Percentiles rank a stretch among this genome's conserved stretches.
phyloP scores from a whole-genome alignment of 2,329 filamentous ascomycete species.

The Trichophyton benhamiae region DNA sequence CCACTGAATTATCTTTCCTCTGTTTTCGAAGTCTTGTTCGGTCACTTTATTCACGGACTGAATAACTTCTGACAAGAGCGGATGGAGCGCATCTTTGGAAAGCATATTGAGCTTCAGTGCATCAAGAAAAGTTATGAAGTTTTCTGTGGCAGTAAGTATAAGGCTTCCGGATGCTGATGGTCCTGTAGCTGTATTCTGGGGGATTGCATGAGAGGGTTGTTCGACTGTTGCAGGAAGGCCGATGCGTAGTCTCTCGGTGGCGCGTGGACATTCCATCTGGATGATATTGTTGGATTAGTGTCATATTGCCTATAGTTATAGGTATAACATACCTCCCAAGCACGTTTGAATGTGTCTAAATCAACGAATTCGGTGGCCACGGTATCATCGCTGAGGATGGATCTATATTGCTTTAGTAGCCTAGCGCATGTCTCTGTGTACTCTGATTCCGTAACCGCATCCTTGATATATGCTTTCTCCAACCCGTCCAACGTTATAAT shows the following conservation, averaged over 20 bases:
- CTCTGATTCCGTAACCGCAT: conserved; percentile 79
- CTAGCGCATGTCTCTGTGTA: conserved; percentile 95
- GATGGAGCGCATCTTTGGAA: conserved; percentile 93
- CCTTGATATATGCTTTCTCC: conserved; percentile 92
- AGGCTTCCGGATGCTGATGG: conserved; percentile 44
- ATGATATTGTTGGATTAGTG: not conserved
- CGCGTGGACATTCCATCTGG: conserved; percentile 85
- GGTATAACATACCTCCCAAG: conserved; percentile 64
- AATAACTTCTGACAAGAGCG: conserved; percentile 86
- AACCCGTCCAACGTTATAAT: conserved; percentile 90
- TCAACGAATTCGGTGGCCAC: conserved; percentile 83
- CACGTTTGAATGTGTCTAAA: conserved; percentile 77
- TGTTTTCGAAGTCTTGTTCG: conserved; percentile 83
- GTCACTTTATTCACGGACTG: conserved; percentile 96
- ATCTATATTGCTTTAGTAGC: conserved; percentile 91
- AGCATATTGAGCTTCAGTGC: conserved; percentile 83
- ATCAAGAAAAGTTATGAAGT: conserved; percentile 96
- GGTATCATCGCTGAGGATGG: conserved; percentile 76
- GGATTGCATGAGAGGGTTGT: conserved; percentile 43
- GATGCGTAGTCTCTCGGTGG: conserved; percentile 81
- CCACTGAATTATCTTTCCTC: conserved; percentile 97
- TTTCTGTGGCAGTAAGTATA: conserved; percentile 84
- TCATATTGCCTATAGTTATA: not conserved
- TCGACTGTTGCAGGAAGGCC: conserved; percentile 78
- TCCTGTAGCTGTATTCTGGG: conserved; percentile 18